phyloP scores from a whole-genome alignment of 306 rosid species.

The Rosa rugosa region DNA sequence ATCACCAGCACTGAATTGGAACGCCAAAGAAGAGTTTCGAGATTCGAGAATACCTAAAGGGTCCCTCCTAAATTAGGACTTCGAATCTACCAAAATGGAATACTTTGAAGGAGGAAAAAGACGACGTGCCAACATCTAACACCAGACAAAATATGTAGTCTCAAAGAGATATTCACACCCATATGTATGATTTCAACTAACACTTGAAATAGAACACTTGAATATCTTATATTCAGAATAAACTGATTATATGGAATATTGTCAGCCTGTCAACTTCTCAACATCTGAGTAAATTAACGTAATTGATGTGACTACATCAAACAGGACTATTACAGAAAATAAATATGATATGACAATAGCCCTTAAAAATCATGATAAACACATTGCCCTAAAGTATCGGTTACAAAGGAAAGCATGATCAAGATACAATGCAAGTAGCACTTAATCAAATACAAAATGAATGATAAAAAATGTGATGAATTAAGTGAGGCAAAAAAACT shows the following conservation, averaged over 20 bases:
- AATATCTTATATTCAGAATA: background rate
- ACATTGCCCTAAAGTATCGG: background rate
- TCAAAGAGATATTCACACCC: constrained; percentile 23
- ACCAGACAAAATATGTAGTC: constrained; percentile 9
- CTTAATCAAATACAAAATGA: background rate
- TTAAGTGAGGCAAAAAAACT: constrained; percentile 4
- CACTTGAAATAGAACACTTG: background rate
- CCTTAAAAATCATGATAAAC: background rate
- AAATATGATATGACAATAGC: background rate
- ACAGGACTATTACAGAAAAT: background rate
- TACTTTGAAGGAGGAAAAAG: constrained; percentile 87
- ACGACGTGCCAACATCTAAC: constrained; percentile 88
- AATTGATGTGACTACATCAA: background rate
- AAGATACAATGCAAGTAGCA: background rate
- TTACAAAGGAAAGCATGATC: background rate
- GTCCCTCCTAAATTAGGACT: constrained; percentile 94
- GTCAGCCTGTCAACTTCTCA: too few species aligned
- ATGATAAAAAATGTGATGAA: constrained; percentile 6
- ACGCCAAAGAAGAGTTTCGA: constrained; percentile 91
- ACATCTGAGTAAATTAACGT: background rate
- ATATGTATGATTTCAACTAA: background rate
- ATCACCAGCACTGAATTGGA: constrained; percentile 73
- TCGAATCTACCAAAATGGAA: constrained; percentile 97
- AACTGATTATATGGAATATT: too few species aligned
- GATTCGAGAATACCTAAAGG: constrained; percentile 91